phyloP scores from a whole-genome alignment of 441 rosid genomes.

The Codiaeum variegatum region DNA sequence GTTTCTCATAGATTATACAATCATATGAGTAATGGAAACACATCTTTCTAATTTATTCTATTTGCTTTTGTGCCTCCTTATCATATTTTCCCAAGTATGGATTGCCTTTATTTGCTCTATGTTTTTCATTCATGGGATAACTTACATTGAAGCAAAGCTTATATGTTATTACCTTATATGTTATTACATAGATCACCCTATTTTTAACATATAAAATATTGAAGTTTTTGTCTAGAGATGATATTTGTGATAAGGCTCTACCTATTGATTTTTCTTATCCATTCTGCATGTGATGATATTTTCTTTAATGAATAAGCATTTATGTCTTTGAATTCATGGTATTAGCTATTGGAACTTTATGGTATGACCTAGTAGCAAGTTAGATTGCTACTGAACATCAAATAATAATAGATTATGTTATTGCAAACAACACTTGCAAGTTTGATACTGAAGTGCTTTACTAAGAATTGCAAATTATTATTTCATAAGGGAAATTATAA shows the following conservation, averaged over 20 bases:
- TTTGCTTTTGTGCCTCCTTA: conserved; percentile 90
- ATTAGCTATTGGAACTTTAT: conserved; percentile 81
- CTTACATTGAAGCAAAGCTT: conserved; percentile 62
- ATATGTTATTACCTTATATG: conserved; percentile 83
- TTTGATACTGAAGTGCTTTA: conserved; percentile 22
- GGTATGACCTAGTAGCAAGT: conserved; percentile 96
- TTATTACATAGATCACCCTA: conserved; percentile 70
- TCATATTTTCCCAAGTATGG: conserved; percentile 88
- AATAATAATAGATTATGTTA: conserved; percentile 84
- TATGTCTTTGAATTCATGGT: conserved; percentile 93
- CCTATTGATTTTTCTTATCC: neutral
- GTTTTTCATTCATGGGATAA: conserved; percentile 72
- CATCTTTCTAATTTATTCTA: conserved; percentile 24
- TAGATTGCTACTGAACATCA: conserved; percentile 96
- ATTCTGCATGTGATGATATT: neutral
- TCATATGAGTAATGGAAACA: neutral
- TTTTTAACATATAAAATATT: conserved; percentile 6
- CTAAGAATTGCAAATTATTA: neutral
- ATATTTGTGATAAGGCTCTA: conserved; percentile 9
- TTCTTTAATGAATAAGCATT: conserved; percentile 64
- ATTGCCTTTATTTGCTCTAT: conserved; percentile 79
- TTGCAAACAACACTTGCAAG: conserved; percentile 98
- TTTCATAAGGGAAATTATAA: neutral
- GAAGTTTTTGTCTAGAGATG: conserved; percentile 6
- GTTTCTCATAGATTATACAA: neutral